phyloP scores from a whole-genome alignment of 805 yeast species.

The Kodamaea sagamina region DNA sequence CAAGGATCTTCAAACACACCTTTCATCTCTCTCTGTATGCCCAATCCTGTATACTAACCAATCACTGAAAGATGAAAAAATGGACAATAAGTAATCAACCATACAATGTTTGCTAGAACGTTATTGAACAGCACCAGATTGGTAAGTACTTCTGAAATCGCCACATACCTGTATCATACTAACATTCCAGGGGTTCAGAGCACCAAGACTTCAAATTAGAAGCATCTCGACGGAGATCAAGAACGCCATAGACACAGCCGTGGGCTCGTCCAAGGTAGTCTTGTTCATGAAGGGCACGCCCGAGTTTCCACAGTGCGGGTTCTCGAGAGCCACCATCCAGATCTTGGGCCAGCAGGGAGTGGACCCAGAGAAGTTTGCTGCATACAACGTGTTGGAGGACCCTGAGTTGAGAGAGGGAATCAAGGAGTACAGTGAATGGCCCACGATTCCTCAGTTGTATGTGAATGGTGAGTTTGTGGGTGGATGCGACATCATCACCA shows the following conservation, averaged over 20 bases:
- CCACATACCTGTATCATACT: neutral
- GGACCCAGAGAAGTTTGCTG: constrained; percentile 94
- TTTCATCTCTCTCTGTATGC: neutral
- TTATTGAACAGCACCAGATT: constrained; percentile 16
- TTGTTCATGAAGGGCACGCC: constrained; percentile 99
- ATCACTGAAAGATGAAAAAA: neutral
- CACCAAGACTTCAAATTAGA: constrained; percentile 29
- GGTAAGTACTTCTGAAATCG: constrained; percentile 13
- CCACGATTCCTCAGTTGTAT: constrained; percentile 96
- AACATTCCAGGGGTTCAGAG: constrained; percentile 8
- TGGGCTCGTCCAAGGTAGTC: constrained; percentile 88
- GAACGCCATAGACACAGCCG: constrained; percentile 83
- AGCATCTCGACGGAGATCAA: constrained; percentile 75
- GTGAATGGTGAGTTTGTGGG: constrained; percentile 91
- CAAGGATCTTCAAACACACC: too few relatives aligned
- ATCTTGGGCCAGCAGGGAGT: constrained; percentile 95
- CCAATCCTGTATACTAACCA: constrained; percentile 2
- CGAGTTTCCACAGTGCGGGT: constrained; percentile 96
- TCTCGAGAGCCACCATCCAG: constrained; percentile 92
- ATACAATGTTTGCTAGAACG: constrained; percentile 15
- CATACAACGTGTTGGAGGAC: constrained; percentile 94
- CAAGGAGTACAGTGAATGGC: constrained; percentile 96
- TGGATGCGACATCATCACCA: constrained; percentile 92
- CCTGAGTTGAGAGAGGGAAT: constrained; percentile 92
- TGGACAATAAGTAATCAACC: constrained; percentile 1